Conservation (phyloP, 805 yeast genomes). For the Cyberlindnera maclurae region DNA sequence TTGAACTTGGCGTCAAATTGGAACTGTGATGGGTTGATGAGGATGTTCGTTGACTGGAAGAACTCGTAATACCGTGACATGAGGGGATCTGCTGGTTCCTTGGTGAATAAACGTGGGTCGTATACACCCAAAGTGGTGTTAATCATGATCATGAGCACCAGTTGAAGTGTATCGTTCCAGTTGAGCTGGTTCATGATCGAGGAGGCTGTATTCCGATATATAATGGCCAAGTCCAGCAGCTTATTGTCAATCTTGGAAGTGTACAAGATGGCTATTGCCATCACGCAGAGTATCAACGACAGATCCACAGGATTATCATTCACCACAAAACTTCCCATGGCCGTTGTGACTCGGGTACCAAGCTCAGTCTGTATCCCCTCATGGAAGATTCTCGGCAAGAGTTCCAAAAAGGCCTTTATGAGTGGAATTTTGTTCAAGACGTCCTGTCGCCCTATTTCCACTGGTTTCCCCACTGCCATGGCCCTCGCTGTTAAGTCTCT, state of each 20-base stretch:
- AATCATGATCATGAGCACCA: conserved; percentile 11
- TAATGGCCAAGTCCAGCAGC: not conserved
- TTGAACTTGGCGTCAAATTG: conserved; percentile 9
- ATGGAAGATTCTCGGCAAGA: not conserved
- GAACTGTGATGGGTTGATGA: conserved; percentile 12
- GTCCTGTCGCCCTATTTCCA: not conserved
- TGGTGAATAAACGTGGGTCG: conserved; percentile 11
- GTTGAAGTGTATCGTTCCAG: not conserved
- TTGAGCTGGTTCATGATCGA: not conserved
- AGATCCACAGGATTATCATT: conserved; percentile 1
- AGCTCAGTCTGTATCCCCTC: not conserved
- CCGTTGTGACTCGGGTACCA: not conserved
- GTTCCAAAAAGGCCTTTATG: not conserved
- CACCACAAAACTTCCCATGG: not conserved
- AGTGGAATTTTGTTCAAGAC: not conserved
- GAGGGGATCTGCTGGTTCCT: conserved; percentile 1
- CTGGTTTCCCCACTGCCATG: not conserved
- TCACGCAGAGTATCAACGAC: not conserved
- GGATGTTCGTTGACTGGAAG: conserved; percentile 9
- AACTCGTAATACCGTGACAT: conserved; percentile 12
- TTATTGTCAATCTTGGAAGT: not conserved
- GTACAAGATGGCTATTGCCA: not conserved
- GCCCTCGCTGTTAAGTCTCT: not conserved
- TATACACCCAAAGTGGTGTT: conserved; percentile 15
- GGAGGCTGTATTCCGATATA: not conserved